These are phyloP conservation scores for Calonectria ilicicola DNA, from an alignment of 2,329 filamentous ascomycete species.

Conservation along the genomic window DNA sequence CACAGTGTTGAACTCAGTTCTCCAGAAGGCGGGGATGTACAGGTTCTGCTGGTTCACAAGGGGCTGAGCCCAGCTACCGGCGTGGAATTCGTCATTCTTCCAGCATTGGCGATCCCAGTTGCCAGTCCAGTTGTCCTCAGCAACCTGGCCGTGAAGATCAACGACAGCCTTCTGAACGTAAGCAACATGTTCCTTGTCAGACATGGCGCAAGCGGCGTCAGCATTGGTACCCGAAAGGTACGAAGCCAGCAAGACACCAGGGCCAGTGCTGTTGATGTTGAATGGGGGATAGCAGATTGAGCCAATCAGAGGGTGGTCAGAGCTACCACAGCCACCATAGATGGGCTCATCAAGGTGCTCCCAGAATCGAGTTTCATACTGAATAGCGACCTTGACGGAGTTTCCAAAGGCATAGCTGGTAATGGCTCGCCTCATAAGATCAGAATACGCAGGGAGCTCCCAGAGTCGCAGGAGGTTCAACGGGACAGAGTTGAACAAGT, in stretches of 20 bases:
- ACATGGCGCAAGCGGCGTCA: conserved; percentile 30
- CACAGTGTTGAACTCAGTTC: conserved; percentile 62
- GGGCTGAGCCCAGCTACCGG: conserved; percentile 66
- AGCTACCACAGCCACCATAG: conserved; percentile 55
- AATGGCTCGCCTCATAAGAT: conserved; percentile 41
- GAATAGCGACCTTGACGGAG: conserved; percentile 60
- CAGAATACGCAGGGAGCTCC: conserved; percentile 51
- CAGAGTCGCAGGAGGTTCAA: conserved; percentile 52
- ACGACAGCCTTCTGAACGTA: conserved; percentile 30
- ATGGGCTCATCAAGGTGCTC: conserved; percentile 43
- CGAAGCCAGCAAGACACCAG: conserved; percentile 30
- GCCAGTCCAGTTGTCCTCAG: conserved; percentile 67
- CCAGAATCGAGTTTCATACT: conserved; percentile 64
- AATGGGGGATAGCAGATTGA: conserved; percentile 35
- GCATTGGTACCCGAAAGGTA: conserved; percentile 37
- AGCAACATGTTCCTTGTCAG: conserved; percentile 35
- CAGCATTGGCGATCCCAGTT: conserved; percentile 70
- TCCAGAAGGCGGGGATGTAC: conserved; percentile 70
- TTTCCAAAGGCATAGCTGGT: conserved; percentile 41
- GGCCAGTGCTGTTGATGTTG: conserved; percentile 33
- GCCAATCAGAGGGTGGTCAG: conserved; percentile 27
- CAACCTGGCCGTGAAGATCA: conserved; percentile 50
- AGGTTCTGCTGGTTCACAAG: conserved; percentile 67
- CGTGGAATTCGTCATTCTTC: conserved; percentile 67
- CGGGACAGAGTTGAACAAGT: conserved; percentile 51